Evolutionary conservation across 768 basidiomycete species (phyloP).

Genomic region (Rubroboletus satanas): DNA sequence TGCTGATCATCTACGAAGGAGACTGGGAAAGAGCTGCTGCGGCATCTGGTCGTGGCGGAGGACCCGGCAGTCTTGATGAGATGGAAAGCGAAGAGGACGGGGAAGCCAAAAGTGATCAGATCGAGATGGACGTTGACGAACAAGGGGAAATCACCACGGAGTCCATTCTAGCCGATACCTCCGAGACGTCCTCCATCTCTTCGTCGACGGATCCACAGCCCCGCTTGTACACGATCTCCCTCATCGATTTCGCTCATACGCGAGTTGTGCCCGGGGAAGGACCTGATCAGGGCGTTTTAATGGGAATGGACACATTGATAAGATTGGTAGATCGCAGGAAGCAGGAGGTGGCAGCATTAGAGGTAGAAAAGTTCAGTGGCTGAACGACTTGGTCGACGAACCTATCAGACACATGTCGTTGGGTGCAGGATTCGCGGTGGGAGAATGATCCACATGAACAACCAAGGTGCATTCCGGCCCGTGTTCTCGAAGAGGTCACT

Average conservation of each 20-base stretch:
- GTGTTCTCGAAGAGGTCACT: background rate
- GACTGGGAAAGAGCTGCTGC: constrained; percentile 40
- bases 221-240: constrained; percentile 53
- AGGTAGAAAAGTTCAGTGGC: background rate
- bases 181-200: constrained; percentile 40
- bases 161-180: constrained; percentile 7
- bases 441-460: background rate
- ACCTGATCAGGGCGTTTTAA: constrained; percentile 72
- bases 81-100: constrained; percentile 35
- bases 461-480: background rate
- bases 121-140: constrained; percentile 35
- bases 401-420: background rate
- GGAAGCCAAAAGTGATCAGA: constrained; percentile 38
- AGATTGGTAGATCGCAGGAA: constrained; percentile 57
- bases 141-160: constrained; percentile 21
- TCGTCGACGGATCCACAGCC: constrained; percentile 2
- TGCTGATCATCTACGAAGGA: constrained; percentile 80
- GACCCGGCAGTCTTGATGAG: constrained; percentile 8
- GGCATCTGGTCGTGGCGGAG: constrained; percentile 36
- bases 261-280: constrained; percentile 63
- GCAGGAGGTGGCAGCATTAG: constrained; percentile 34
- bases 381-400: background rate
- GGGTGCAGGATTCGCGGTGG: background rate
- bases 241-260: constrained; percentile 97
- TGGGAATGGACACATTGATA: constrained; percentile 67